Evolutionary conservation across 176 grass and related monocot species (phyloP), one percentile per base, ranked within the genome.

Genomic region (Zizania latifolia): DNA sequence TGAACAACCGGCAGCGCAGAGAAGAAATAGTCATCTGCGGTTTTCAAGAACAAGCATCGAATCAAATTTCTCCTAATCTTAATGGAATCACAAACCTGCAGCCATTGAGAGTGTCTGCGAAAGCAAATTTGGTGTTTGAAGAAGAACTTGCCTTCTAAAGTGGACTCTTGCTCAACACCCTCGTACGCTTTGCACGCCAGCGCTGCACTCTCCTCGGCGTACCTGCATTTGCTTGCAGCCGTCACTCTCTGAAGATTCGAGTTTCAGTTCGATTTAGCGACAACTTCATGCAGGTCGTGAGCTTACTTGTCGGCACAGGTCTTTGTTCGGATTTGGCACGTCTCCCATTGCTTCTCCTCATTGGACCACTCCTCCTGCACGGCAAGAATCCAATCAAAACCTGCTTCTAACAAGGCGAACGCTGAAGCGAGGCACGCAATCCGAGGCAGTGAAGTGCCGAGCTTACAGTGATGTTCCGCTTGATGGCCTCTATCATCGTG

Each of bases 381-480:
- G 8, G 33, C 13, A 10, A 23, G 0, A 76, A 53, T 7, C 12
- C 39, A 12, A 2, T 46, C 28, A 65, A 16, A 10, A 10, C 21
- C 21, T 7, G 23, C 2, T 13, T 19, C 37, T 23, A 31, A 33
- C 1, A 14, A 19, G 33, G 33, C 0, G 28, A 54, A 74, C 36
- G 10, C 2, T 59, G 36, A 66, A 46, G 11, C 13, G 21, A 56
- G 21, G 1, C 37, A 11, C 12, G 33, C 14, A 17, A 4, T 5
- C 1, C 11, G 46, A n/a, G 15, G 24, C 9, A 66, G 64, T 51
- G 44, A 35, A 3, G 41, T 36, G 58, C 55, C 1, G 0, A 54
- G 70, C 82, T 89, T 38, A 97, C 93, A 40, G 93, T 93, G 51
- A 97, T 91, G 79, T 97, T 97, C 53, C 0, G n/a, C 46, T 91